A percentile compares a stretch with the other conserved stretches of the same genome.
phyloP scores from a whole-genome alignment of 2,329 filamentous ascomycete genomes.

The Trichoderma breve region DNA sequence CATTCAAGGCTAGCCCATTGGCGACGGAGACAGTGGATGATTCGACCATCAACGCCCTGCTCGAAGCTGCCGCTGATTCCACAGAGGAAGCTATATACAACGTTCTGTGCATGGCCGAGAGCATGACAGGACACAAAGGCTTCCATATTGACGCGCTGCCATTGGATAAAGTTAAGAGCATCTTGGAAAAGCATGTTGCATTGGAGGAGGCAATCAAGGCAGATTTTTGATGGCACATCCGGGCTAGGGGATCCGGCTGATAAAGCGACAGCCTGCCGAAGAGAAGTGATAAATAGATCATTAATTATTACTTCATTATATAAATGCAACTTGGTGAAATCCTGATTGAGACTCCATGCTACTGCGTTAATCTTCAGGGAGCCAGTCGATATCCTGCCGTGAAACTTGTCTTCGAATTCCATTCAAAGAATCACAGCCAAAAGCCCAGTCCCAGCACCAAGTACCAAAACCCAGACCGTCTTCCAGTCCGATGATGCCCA shows the following conservation, averaged over 20 bases:
- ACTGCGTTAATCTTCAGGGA: fast-evolving
- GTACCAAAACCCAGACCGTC: background rate
- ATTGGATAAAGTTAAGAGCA: slow-evolving; percentile 44
- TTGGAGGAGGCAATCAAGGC: background rate
- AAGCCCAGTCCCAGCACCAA: slow-evolving; percentile 10
- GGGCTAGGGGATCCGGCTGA: background rate
- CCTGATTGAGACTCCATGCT: background rate
- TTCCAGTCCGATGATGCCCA: slow-evolving; percentile 9
- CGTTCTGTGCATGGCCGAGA: slow-evolving; percentile 59
- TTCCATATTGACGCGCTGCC: slow-evolving; percentile 50
- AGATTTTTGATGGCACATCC: background rate
- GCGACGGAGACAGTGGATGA: slow-evolving; percentile 47
- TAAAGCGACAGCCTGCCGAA: too few species aligned
- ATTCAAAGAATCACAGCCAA: slow-evolving; percentile 8
- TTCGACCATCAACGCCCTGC: slow-evolving; percentile 58
- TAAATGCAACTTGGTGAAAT: background rate
- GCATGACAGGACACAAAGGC: slow-evolving; percentile 53
- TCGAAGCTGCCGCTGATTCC: slow-evolving; percentile 60
- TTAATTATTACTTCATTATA: background rate
- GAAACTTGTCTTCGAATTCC: background rate
- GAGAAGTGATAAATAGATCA: too few species aligned
- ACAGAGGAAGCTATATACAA: slow-evolving; percentile 68
- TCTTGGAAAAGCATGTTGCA: slow-evolving; percentile 38
- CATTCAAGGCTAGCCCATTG: slow-evolving; percentile 38
- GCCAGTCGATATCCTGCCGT: background rate